A percentile compares a stretch with the other conserved stretches of the same genome.
Evolutionary conservation across 176 grass and related monocot species (phyloP).

Genomic region (Lolium perenne): DNA sequence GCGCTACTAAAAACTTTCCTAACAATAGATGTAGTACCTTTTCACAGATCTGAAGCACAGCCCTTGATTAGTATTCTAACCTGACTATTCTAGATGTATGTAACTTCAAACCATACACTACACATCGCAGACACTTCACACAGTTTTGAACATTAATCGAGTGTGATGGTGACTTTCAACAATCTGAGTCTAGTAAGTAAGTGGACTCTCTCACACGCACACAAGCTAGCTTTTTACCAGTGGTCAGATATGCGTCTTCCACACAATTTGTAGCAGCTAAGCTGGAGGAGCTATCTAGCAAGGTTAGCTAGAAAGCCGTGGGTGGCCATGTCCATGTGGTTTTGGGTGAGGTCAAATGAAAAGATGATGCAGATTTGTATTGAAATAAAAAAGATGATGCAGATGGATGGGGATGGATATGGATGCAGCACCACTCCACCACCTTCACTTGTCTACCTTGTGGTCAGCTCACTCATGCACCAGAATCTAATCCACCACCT

Average conservation of each 20-base stretch:
- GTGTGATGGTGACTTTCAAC: slow-evolving; percentile 5
- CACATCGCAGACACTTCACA: background rate
- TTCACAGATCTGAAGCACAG: background rate
- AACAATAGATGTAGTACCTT: background rate
- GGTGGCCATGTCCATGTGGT: background rate
- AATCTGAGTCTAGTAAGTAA: background rate
- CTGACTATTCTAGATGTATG: background rate
- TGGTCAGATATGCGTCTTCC: background rate
- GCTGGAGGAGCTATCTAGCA: slow-evolving; percentile 13
- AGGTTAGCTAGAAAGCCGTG: slow-evolving; percentile 5
- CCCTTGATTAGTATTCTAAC: background rate
- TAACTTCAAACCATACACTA: no score
- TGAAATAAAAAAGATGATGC: background rate
- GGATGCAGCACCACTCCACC: slow-evolving; percentile 25
- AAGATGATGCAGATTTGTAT: background rate
- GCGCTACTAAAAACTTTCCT: background rate
- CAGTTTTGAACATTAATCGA: background rate
- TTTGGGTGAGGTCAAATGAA: background rate
- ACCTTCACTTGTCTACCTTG: slow-evolving; percentile 20
- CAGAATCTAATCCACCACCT: slow-evolving; percentile 23
- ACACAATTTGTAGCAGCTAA: background rate
- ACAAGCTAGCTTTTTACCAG: slow-evolving; percentile 19
- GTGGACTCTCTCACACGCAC: background rate
- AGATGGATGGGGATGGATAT: slow-evolving; percentile 14
- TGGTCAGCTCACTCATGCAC: slow-evolving; percentile 14